A percentile compares a stretch with the other conserved stretches of the same genome.
Evolutionary conservation across 192 early-diverging fungal genomes (phyloP).

Genomic region (Umbelopsis isabellina): DNA sequence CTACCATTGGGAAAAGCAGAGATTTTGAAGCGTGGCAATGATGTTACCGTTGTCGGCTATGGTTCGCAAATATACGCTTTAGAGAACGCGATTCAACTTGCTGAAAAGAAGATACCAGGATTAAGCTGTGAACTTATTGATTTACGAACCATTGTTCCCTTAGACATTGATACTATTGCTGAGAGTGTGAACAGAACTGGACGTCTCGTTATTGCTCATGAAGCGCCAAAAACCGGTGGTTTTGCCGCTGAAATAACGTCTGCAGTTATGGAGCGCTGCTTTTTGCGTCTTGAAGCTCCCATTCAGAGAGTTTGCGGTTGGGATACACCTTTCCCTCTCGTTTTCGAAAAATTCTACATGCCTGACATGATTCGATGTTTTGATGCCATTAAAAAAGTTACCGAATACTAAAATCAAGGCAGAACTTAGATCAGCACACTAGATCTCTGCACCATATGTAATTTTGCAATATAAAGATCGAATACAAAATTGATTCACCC

Average conservation of each 20-base stretch:
- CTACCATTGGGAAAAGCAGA: slow-evolving; percentile 93
- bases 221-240: slow-evolving; percentile 88
- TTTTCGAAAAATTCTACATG: slow-evolving; percentile 93
- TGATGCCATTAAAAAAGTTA: slow-evolving; percentile 85
- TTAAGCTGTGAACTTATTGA: slow-evolving; percentile 92
- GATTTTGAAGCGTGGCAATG: slow-evolving; percentile 79
- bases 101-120: slow-evolving; percentile 85
- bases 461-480: no score
- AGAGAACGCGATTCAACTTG: slow-evolving; percentile 86
- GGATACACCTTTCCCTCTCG: slow-evolving; percentile 90
- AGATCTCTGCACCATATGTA: no score
- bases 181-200: slow-evolving; percentile 95
- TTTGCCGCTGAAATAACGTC: slow-evolving; percentile 91
- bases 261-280: slow-evolving; percentile 90
- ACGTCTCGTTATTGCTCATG: slow-evolving; percentile 88
- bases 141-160: slow-evolving; percentile 86
- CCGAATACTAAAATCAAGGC: slow-evolving; percentile 63
- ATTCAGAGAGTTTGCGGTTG: slow-evolving; percentile 87
- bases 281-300: slow-evolving; percentile 89
- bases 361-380: slow-evolving; percentile 81
- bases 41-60: slow-evolving; percentile 90
- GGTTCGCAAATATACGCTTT: slow-evolving; percentile 94
- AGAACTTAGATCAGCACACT: no score
- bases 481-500: no score
- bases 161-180: slow-evolving; percentile 88